These are phyloP conservation scores for Pneumocystis oryctolagi DNA, from an alignment of 1,139 yeast genomes.

Conservation along the genomic window DNA sequence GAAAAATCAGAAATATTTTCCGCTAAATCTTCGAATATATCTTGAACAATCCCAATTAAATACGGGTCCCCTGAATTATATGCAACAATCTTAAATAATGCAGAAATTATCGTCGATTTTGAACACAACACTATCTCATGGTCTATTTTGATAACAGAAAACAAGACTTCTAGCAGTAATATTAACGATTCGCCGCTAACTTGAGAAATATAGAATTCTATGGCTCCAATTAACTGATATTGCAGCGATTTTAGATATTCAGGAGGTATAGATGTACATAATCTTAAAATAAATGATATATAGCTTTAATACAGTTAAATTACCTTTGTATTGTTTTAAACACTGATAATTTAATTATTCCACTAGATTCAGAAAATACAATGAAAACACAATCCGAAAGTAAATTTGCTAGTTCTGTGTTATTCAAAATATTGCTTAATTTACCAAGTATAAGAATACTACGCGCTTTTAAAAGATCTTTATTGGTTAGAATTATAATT, in stretches of 20 bases:
- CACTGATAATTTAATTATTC: neutral
- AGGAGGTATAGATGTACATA: neutral
- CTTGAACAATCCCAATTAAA: conserved; percentile 11
- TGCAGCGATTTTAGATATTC: conserved; percentile 3
- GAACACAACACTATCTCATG: neutral
- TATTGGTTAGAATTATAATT: neutral
- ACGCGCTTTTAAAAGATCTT: conserved; percentile 1
- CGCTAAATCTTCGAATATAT: conserved; percentile 12
- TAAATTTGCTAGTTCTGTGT: neutral
- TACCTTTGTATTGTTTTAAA: conserved; percentile 1
- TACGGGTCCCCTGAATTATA: conserved; percentile 13
- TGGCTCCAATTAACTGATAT: conserved; percentile 2
- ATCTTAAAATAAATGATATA: neutral
- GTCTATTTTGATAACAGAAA: conserved; percentile 7
- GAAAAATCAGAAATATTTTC: conserved; percentile 4
- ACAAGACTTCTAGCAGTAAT: conserved; percentile 10
- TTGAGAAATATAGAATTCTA: neutral
- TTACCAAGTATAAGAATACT: neutral
- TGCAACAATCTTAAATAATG: conserved; percentile 10
- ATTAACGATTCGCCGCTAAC: conserved; percentile 7
- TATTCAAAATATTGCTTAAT: neutral
- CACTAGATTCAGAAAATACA: neutral
- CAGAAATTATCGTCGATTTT: conserved; percentile 8
- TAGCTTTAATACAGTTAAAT: neutral
- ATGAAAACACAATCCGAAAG: neutral